Base-by-base conservation (phyloP, 192 early-diverging fungal species). In the Coemansia sp. region DNA sequence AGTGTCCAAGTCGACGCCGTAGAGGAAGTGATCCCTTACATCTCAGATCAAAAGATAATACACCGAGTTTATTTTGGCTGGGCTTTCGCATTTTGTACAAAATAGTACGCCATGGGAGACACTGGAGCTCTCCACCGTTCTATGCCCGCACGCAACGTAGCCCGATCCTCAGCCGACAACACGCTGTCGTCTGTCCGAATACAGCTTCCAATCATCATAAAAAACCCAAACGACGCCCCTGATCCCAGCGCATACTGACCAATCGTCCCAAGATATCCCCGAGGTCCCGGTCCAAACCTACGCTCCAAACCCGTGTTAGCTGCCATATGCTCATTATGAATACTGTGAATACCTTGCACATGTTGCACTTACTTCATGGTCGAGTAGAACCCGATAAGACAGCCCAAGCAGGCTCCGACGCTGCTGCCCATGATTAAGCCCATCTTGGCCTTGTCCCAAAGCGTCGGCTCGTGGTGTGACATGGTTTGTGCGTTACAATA, bases 151-250 rank as follows among this genome's bases (percentile, higher is more conserved):
- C 51, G 51, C 35, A 81, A 58, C 11, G 69, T 55, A 2, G 62
- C 65, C 10, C 66, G 62, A 38, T 81, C 78, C 22, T 66, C 68
- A 0, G 56, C 66, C 7, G 68, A 66, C 25, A 81, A 63, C 59
- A 17, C 35, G 21, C 55, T 57, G 7, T 67, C 74, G 24, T 84
- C 75, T 2, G 75, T 67, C 32, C 83, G 83, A 62, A 84, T 84
- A 27, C 75, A 77, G 66, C 83, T 84, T 43, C 83, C 83, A 38
- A 84, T 86, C 83, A 85, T 82, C 90, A 93, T 91, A 56, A 93
- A 93, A 57, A 90, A 88, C 19, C 88, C 90, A 78, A 93, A 93
- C 25, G 87, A 89, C n/a, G 89, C 89, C 12, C 87, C 89, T 45
- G 90, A 90, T 2, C 86, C 83, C 41, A 89, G 58, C 85, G 90